A percentile compares a stretch with the other conserved stretches of the same genome.
These are phyloP conservation scores for Macaranga tanarius DNA, from an alignment of 441 rosid genomes.

Conservation along the genomic window DNA sequence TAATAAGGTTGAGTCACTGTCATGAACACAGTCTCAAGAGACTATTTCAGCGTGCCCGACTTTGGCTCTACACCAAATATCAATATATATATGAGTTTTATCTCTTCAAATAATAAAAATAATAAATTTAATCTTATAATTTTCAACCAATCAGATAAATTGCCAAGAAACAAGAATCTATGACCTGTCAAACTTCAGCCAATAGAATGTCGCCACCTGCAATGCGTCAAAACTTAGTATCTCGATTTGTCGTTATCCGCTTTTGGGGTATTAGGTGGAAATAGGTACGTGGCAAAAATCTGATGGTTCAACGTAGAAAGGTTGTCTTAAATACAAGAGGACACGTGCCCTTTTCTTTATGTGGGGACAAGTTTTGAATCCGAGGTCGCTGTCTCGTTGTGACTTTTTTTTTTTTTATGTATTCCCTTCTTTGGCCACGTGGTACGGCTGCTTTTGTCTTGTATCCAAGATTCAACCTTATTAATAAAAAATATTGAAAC, in stretches of 20 bases:
- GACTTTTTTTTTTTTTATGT: conserved; percentile 7
- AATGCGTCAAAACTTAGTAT: conserved; percentile 20
- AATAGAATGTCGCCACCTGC: conserved; percentile 26
- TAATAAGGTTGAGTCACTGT: conserved; percentile 21
- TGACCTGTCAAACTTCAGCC: conserved; percentile 34
- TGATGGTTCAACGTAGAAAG: conserved; percentile 28
- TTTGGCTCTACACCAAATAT: conserved; percentile 28
- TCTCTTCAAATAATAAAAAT: neutral
- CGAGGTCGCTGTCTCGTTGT: conserved; percentile 21
- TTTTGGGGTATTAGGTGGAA: conserved; percentile 4
- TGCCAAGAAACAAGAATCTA: conserved; percentile 32
- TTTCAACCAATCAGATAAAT: conserved; percentile 24
- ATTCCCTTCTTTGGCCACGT: conserved; percentile 32
- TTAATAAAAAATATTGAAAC: too few relatives aligned
- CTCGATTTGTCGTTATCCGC: conserved; percentile 19
- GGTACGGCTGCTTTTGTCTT: conserved; percentile 12
- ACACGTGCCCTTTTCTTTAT: conserved; percentile 32
- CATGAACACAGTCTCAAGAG: conserved; percentile 7
- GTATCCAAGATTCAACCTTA: too few relatives aligned
- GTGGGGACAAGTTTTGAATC: conserved; percentile 29
- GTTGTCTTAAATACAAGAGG: neutral
- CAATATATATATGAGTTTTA: neutral
- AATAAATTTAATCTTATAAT: neutral
- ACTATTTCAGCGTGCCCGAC: conserved; percentile 28
- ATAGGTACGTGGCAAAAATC: conserved; percentile 26